Base-by-base conservation (phyloP, 768 basidiomycete species). In the Serendipita vermifera region DNA sequence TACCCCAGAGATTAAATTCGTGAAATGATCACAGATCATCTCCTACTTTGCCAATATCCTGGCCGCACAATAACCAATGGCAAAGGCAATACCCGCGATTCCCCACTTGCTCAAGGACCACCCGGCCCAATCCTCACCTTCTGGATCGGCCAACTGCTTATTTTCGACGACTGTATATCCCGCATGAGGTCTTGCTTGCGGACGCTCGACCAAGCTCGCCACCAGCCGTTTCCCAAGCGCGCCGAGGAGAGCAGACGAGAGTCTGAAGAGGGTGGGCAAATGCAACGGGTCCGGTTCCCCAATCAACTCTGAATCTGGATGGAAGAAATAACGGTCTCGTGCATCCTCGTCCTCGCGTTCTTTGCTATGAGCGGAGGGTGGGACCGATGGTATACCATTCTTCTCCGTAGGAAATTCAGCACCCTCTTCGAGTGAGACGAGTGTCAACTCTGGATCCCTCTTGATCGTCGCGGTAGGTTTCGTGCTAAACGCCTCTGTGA, bases 41-140 rank as follows among this genome's bases (percentile, higher is more conserved):
- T 29, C 46, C 9, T 29, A 51, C 31, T 26, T 51, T 20, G 46
- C 17, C 4, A 51, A n/a, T 5, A 51, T 6, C n/a, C 46, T 20
- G 5, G 20, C 46, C 46, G 46, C 46, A 29, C 31, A 51, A 29
- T 22, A 51, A 7, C 46, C 46, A 22, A 51, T 51, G 7, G 46
- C 46, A 51, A 51, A 51, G 9, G 46, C 46, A 6, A 51, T 20
- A 5, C 46, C 46, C 9, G 46, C 46, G 22, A 51, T 51, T 7
- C 46, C 46, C 46, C 46, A 51, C 46, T 51, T 51, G 22, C 46
- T 26, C 11, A 51, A 29, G 31, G 20, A 9, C 46, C 46, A 51
- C 9, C 46, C 31, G 15, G 22, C 46, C 9, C 31, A 5, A 4
- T 22, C 27, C 7, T 51, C 46, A 11, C 11, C 11, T 11, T 43